A percentile compares a stretch with the other conserved stretches of the same genome.
Conservation (phyloP, 2,329 filamentous ascomycete species). For the Pseudogymnoascus sp. region DNA sequence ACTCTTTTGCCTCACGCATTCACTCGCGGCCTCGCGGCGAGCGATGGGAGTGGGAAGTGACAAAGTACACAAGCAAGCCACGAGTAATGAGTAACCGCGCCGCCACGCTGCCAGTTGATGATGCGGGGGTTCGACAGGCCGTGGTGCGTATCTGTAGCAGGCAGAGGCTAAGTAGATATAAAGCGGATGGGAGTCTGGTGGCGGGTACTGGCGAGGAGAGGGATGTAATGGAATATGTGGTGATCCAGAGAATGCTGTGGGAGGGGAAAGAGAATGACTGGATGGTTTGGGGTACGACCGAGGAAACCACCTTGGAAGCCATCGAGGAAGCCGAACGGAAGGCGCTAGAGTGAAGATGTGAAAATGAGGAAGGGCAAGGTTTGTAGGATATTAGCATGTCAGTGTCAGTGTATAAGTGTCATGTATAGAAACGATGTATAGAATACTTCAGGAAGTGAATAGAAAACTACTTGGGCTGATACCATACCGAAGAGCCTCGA, state of each 20-base stretch:
- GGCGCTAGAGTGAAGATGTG: not conserved
- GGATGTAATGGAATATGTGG: constrained; percentile 55
- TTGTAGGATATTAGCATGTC: not conserved
- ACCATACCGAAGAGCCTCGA: not conserved
- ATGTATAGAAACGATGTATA: not conserved
- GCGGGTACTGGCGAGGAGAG: constrained; percentile 42
- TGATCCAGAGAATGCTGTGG: constrained; percentile 45
- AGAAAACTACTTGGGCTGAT: not conserved
- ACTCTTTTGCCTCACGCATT: constrained; percentile 45
- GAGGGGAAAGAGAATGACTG: constrained; percentile 42
- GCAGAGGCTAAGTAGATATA: constrained; percentile 42
- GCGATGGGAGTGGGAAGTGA: constrained; percentile 43
- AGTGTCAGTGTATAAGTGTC: not conserved
- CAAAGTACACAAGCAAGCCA: constrained; percentile 38
- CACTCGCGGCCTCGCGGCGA: constrained; percentile 40
- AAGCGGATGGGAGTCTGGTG: constrained; percentile 33
- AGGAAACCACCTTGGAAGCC: constrained; percentile 40
- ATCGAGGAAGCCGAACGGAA: constrained; percentile 17
- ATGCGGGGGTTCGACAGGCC: constrained; percentile 44
- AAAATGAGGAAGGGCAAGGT: not conserved
- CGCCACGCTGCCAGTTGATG: constrained; percentile 37
- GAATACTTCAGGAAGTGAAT: not conserved
- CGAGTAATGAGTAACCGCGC: constrained; percentile 44
- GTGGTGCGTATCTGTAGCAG: constrained; percentile 52
- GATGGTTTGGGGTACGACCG: constrained; percentile 57